Conservation (phyloP, 139 green algal genomes). For the Chlamydomonas urium region DNA sequence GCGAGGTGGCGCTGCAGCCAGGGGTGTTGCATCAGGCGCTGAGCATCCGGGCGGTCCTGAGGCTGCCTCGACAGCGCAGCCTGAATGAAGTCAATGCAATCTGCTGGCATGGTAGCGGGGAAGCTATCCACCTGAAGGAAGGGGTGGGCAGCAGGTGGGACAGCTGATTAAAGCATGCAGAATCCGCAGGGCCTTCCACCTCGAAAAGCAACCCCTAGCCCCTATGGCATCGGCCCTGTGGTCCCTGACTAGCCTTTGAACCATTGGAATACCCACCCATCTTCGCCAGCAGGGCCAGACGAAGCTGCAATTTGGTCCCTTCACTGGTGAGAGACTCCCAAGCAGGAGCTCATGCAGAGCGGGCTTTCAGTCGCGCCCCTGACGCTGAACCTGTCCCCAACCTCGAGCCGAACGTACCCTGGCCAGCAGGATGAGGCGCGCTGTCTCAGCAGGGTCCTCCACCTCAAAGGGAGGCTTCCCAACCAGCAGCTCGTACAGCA, state of each 20-base stretch:
- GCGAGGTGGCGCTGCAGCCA: constrained; percentile 45
- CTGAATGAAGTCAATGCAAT: constrained; percentile 51
- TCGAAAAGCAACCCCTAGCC: constrained; percentile 31
- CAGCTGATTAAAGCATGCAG: not conserved
- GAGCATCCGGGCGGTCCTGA: constrained; percentile 46
- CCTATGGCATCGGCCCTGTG: not conserved
- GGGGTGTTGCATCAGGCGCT: constrained; percentile 59
- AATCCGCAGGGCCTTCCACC: constrained; percentile 29
- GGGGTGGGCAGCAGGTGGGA: not conserved
- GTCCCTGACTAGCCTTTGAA: not conserved
- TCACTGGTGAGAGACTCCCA: too few relatives aligned
- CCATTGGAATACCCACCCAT: not conserved
- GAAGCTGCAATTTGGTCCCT: not conserved
- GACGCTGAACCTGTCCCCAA: not conserved
- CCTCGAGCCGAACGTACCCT: not conserved
- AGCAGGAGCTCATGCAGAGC: too few relatives aligned
- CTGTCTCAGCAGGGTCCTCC: constrained; percentile 66
- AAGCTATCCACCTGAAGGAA: not conserved
- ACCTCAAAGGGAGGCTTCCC: constrained; percentile 48
- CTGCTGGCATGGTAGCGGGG: constrained; percentile 26
- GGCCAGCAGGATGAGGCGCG: constrained; percentile 66
- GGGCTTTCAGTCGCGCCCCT: not conserved
- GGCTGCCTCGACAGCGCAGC: constrained; percentile 61
- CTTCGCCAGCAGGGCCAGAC: not conserved
- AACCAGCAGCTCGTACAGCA: constrained; percentile 47